A percentile compares a stretch with the other conserved stretches of the same genome.
These are phyloP conservation scores for Alternaria rosae DNA, from an alignment of 2,329 filamentous ascomycete genomes.

Conservation along the genomic window DNA sequence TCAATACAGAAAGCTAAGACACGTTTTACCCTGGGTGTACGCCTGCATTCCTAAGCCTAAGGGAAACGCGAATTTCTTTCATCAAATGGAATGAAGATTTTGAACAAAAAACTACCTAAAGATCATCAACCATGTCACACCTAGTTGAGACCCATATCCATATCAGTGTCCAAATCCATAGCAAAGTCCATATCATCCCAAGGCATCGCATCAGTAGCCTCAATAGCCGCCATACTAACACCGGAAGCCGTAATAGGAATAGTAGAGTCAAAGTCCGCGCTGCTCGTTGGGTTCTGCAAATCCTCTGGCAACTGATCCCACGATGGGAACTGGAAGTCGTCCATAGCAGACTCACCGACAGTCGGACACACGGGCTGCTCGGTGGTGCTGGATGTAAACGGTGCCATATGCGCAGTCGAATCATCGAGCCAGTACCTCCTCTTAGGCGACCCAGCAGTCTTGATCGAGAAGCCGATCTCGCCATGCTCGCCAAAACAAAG, in stretches of 20 bases:
- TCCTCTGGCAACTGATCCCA: constrained; percentile 39
- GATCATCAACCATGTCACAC: constrained; percentile 2
- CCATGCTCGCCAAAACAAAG: constrained; percentile 35
- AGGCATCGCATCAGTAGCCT: constrained; percentile 16
- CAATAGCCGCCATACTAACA: constrained; percentile 10
- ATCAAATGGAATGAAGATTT: neutral
- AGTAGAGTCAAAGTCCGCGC: constrained; percentile 22
- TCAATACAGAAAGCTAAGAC: neutral
- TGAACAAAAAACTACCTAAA: neutral
- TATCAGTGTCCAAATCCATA: constrained; percentile 40
- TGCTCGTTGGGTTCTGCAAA: constrained; percentile 35
- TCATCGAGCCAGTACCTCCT: constrained; percentile 18
- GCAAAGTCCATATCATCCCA: constrained; percentile 47
- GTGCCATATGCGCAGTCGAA: constrained; percentile 2
- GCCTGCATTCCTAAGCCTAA: neutral
- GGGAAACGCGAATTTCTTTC: neutral
- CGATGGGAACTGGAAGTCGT: constrained; percentile 33
- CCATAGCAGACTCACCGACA: constrained; percentile 2
- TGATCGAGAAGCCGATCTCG: constrained; percentile 24
- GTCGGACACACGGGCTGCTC: constrained; percentile 3
- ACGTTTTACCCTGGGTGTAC: neutral
- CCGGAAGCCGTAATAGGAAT: constrained; percentile 24
- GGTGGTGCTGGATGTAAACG: constrained; percentile 1
- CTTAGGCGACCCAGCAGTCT: constrained; percentile 13
- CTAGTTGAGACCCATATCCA: constrained; percentile 23